Evolutionary conservation across 2,329 filamentous ascomycete species (phyloP).

Genomic region (Chaetomium sp.): DNA sequence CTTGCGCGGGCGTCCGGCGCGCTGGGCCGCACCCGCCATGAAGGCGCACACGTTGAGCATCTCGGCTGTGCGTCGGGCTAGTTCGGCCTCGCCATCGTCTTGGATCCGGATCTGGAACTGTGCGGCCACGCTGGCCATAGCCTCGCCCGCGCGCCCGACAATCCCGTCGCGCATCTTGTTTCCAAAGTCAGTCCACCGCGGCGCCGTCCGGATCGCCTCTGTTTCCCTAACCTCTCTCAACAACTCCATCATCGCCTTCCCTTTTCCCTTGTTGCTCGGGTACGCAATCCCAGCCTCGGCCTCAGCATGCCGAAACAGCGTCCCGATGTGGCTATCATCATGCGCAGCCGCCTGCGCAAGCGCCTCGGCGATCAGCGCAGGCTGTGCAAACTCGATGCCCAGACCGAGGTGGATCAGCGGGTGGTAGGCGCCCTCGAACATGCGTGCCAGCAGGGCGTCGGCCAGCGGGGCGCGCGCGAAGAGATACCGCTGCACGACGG

Average conservation of each 20-base stretch:
- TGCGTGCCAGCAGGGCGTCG: slow-evolving; percentile 51
- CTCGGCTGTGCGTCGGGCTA: slow-evolving; percentile 30
- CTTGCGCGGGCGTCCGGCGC: slow-evolving; percentile 48
- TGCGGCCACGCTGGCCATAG: slow-evolving; percentile 50
- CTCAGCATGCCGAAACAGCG: slow-evolving; percentile 34
- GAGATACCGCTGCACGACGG: slow-evolving; percentile 52
- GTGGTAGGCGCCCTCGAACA: slow-evolving; percentile 50
- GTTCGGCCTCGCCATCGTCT: slow-evolving; percentile 35
- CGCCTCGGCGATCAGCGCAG: slow-evolving; percentile 58
- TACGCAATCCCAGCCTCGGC: background rate
- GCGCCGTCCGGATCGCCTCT: slow-evolving; percentile 37
- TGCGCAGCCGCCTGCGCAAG: slow-evolving; percentile 59
- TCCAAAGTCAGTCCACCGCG: slow-evolving; percentile 11
- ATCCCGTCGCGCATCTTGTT: slow-evolving; percentile 56
- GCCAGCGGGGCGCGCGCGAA: slow-evolving; percentile 51
- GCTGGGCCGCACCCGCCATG: slow-evolving; percentile 35
- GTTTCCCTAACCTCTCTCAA: slow-evolving; percentile 30
- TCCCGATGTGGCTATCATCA: slow-evolving; percentile 39
- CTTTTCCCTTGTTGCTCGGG: background rate
- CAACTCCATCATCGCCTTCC: slow-evolving; percentile 18
- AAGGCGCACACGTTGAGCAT: slow-evolving; percentile 24
- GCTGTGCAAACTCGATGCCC: slow-evolving; percentile 61
- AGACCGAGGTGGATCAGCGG: slow-evolving; percentile 64
- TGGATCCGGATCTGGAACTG: slow-evolving; percentile 35
- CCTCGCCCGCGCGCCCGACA: slow-evolving; percentile 46